Conservation (phyloP, 441 rosid genomes). For the Pelargonium myrrhifolium region DNA sequence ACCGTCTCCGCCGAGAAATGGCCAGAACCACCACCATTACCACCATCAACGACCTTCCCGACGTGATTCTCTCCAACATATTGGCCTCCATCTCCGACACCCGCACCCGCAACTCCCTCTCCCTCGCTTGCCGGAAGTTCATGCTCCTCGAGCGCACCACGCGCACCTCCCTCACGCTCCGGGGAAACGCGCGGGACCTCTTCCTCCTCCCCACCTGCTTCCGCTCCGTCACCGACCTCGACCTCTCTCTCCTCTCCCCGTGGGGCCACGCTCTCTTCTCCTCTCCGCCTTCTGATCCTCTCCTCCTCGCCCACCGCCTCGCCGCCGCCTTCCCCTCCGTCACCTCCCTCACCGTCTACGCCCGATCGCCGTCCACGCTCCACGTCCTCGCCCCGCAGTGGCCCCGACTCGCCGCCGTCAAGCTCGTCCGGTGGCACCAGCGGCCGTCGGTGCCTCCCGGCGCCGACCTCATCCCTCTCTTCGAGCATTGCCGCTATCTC, state of each 20-base stretch:
- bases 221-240: constrained; percentile 59
- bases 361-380: constrained; percentile 49
- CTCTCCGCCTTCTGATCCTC: constrained; percentile 31
- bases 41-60: constrained; percentile 56
- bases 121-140: constrained; percentile 62
- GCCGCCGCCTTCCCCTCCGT: constrained; percentile 52
- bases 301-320: constrained; percentile 48
- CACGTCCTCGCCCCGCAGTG: constrained; percentile 54
- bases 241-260: constrained; percentile 80
- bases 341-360: constrained; percentile 46
- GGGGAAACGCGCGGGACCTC: constrained; percentile 74
- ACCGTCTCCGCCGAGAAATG: background rate
- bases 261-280: constrained; percentile 71
- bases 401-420: constrained; percentile 47
- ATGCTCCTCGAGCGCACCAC: constrained; percentile 59
- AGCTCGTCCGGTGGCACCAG: constrained; percentile 83
- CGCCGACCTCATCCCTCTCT: constrained; percentile 36
- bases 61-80: constrained; percentile 56
- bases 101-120: constrained; percentile 63
- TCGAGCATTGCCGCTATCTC: background rate
- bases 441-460: constrained; percentile 40
- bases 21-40: constrained; percentile 28
- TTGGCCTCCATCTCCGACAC: constrained; percentile 47
- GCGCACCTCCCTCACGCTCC: constrained; percentile 72
- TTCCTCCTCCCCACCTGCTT: constrained; percentile 49